Evolutionary conservation across 176 grass and related monocot species (phyloP).

Genomic region (Elymus sibiricus): DNA sequence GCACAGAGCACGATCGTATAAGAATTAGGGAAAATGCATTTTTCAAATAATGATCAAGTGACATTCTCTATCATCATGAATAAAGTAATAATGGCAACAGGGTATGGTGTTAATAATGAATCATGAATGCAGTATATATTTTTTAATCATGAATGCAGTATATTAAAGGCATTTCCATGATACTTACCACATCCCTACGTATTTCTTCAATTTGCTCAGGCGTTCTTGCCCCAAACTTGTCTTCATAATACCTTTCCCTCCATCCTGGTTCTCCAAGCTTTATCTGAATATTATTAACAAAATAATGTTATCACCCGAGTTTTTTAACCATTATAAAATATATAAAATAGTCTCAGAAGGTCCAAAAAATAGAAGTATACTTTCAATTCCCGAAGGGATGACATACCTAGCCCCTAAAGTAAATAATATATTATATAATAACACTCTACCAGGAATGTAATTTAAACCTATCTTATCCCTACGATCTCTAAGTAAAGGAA

Average conservation of each 20-base stretch:
- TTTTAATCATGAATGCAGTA: neutral
- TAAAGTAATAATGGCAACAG: neutral
- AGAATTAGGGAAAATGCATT: neutral
- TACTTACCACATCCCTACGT: constrained; percentile 85
- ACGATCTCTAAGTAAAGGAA: neutral
- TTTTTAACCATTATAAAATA: neutral
- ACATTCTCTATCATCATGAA: neutral
- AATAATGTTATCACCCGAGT: constrained; percentile 17
- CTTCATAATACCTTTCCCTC: constrained; percentile 95
- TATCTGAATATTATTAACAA: constrained; percentile 52
- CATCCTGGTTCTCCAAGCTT: constrained; percentile 96
- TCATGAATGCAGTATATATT: too few relatives aligned
- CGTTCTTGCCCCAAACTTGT: constrained; percentile 85
- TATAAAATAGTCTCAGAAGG: constrained; percentile 13
- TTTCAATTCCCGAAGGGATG: neutral
- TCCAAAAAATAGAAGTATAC: neutral
- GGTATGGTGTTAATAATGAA: too few relatives aligned
- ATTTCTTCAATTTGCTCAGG: constrained; percentile 71
- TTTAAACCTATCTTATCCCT: neutral
- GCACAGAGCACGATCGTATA: neutral
- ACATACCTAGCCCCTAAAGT: neutral
- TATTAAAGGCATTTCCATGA: constrained; percentile 22
- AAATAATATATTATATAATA: neutral
- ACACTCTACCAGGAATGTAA: neutral
- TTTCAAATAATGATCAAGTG: neutral